Evolutionary conservation across 805 yeast species (phyloP).

Genomic region (Sungouiozyma intestinalis): DNA sequence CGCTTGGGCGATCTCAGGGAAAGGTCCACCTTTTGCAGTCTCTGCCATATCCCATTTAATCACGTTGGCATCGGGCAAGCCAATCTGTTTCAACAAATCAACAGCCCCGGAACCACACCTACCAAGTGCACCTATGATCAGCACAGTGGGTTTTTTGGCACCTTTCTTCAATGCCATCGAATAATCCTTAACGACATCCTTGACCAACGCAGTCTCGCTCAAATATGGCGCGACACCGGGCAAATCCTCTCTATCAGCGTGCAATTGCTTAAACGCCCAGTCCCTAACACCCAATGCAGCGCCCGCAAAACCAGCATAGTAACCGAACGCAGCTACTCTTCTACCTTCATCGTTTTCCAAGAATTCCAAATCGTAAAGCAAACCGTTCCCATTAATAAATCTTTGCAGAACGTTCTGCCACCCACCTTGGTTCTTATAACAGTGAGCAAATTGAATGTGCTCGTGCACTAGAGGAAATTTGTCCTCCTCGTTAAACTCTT

Average conservation of each 20-base stretch:
- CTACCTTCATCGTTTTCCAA: slow-evolving; percentile 90
- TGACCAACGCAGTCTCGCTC: slow-evolving; percentile 63
- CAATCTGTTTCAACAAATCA: slow-evolving; percentile 69
- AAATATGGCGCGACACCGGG: slow-evolving; percentile 77
- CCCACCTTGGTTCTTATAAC: slow-evolving; percentile 95
- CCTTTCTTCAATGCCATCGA: slow-evolving; percentile 49
- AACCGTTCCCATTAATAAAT: slow-evolving; percentile 87
- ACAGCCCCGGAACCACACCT: slow-evolving; percentile 98
- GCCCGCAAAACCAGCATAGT: slow-evolving; percentile 99
- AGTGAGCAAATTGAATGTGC: slow-evolving; percentile 97
- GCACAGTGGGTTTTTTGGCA: slow-evolving; percentile 62
- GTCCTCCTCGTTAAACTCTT: slow-evolving; percentile 86
- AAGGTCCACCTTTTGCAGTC: slow-evolving; percentile 96
- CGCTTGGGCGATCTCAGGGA: slow-evolving; percentile 73
- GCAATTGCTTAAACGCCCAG: slow-evolving; percentile 86
- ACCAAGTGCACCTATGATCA: slow-evolving; percentile 95
- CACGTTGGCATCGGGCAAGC: slow-evolving; percentile 77
- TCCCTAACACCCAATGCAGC: slow-evolving; percentile 93
- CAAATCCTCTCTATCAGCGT: slow-evolving; percentile 55
- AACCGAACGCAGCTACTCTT: slow-evolving; percentile 99
- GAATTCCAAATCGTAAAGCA: slow-evolving; percentile 87
- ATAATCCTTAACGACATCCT: slow-evolving; percentile 55
- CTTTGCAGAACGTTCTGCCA: slow-evolving; percentile 87
- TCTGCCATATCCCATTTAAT: slow-evolving; percentile 95
- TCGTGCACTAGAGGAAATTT: slow-evolving; percentile 89